Evolutionary conservation across 1,284 basidiomycete species (phyloP), one percentile per base, ranked within the genome.

Genomic region (Boletellus dicymbophilus): DNA sequence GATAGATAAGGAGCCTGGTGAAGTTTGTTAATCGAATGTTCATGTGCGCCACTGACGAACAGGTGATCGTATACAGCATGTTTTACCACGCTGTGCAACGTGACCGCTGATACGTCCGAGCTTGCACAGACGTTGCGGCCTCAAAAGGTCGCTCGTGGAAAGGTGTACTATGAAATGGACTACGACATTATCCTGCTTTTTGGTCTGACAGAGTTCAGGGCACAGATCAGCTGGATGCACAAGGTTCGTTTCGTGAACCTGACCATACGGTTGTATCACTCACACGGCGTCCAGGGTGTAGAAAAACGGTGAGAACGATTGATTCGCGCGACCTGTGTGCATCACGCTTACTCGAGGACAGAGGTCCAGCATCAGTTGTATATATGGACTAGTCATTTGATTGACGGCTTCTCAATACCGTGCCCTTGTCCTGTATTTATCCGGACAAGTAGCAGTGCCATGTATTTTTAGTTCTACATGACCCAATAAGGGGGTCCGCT

Each of bases 281-380:
- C 15, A 47, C 20, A 21, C 12, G 6, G 16, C 22, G 20, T 51
- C 49, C 39, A 63, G 69, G 68, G 54, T 39, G 44, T 51, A 26
- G 57, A 56, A 18, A 51, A 62, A 60, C 65, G 67, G 49, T 59
- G 61, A 15, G 65, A 59, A 6, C n/a, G 20, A 16, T 16, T 4
- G 6, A 18, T 31, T 30, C 11, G 20, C 34, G 20, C 4, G 16
- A 12, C 4, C 28, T 30, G 6, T n/a, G n/a, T n/a, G n/a, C n/a
- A n/a, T 30, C 16, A 12, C 27, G 25, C 44, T 58, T 9, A 52
- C 11, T 5, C 1, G 15, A 46, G 7, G 21, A 28, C 40, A 41
- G 39, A 33, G 37, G 34, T 36, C 33, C 43, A 6, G 33, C 31
- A 15, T 48, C 26, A 25, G 44, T 48, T 33, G 41, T 36, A 13